A percentile compares a stretch with the other conserved stretches of the same genome.
These are phyloP conservation scores for Coelastrella sp. DNA, from an alignment of 139 green algal genomes.

Conservation along the genomic window DNA sequence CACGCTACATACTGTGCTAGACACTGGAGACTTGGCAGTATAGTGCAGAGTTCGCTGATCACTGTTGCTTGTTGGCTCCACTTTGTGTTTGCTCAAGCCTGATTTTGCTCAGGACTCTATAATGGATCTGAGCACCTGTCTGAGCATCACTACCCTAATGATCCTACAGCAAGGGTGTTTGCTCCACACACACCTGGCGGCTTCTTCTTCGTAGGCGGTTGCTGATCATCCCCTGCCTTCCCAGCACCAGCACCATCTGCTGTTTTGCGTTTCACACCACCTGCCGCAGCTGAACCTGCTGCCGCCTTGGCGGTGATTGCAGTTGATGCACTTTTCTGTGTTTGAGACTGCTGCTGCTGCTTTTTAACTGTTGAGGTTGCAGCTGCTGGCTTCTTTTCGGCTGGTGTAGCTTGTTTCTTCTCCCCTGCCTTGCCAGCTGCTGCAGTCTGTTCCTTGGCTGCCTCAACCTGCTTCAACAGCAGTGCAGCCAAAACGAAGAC, in stretches of 20 bases:
- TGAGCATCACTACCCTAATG: no score
- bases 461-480: constrained; percentile 21
- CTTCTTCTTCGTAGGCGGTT: constrained; percentile 32
- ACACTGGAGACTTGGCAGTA: no score
- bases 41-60: no score
- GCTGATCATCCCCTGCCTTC: neutral
- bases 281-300: constrained; percentile 4
- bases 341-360: constrained; percentile 15
- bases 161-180: no score
- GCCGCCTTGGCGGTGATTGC: neutral
- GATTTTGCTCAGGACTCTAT: no score
- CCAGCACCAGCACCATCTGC: constrained; percentile 2
- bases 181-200: constrained; percentile 11
- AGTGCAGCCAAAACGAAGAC: no score
- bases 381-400: neutral
- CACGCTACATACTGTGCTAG: no score
- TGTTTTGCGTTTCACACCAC: neutral
- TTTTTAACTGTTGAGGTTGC: neutral
- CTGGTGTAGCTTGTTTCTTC: neutral
- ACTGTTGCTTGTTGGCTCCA: no score
- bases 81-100: no score
- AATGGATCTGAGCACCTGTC: no score
- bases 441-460: neutral
- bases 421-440: neutral
- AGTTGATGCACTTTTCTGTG: neutral